phyloP scores from a whole-genome alignment of 2,329 filamentous ascomycete species.

The Tolypocladium endophyticum region DNA sequence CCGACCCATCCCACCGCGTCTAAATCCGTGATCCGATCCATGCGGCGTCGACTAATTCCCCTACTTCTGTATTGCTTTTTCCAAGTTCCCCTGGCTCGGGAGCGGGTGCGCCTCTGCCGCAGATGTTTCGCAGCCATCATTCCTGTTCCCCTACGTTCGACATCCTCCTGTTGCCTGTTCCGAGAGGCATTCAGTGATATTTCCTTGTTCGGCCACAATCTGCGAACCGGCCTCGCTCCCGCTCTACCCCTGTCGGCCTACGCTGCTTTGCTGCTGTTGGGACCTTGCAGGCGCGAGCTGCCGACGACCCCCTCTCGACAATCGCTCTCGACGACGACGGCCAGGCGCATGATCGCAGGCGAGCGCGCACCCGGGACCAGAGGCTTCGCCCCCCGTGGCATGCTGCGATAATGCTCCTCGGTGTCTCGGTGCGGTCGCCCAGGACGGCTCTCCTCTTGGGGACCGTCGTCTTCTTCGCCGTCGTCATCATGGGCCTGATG shows the following conservation, averaged over 20 bases:
- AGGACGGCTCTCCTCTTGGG: slow-evolving; percentile 17
- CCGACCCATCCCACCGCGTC: not conserved
- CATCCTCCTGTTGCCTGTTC: no score
- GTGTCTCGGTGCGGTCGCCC: slow-evolving; percentile 17
- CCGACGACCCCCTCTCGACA: not conserved
- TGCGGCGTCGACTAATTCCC: not conserved
- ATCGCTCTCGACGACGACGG: not conserved
- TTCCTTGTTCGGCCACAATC: not conserved
- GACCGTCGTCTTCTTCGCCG: slow-evolving; percentile 20
- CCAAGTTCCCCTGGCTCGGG: not conserved
- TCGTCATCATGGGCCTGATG: slow-evolving; percentile 18
- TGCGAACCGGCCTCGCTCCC: not conserved
- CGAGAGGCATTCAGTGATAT: no score
- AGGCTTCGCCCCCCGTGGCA: slow-evolving; percentile 3
- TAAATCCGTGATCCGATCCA: not conserved
- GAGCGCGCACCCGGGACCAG: not conserved
- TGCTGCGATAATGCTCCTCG: slow-evolving; percentile 18
- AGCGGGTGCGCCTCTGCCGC: not conserved
- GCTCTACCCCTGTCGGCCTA: not conserved
- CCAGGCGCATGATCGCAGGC: not conserved
- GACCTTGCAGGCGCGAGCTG: not conserved
- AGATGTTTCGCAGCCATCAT: not conserved
- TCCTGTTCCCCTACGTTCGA: not conserved
- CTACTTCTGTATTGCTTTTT: not conserved
- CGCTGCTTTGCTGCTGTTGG: not conserved